Base-by-base conservation (phyloP, 305 asterid genomes). In the Fraxinus xanthoxyloides region DNA sequence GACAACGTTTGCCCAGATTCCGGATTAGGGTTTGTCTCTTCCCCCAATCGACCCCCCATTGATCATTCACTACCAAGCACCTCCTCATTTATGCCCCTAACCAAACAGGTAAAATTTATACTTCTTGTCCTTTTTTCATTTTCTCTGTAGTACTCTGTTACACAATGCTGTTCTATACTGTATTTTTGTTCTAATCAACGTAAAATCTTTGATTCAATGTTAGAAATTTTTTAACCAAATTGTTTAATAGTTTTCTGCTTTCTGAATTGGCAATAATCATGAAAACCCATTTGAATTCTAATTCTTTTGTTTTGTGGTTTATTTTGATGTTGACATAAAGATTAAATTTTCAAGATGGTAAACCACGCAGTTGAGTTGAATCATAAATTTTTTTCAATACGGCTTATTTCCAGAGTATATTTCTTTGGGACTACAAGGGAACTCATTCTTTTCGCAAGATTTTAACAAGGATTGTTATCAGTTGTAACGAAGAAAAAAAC, bases 11-110 rank as follows among this genome's bases (percentile, higher is more conserved):
- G 56, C 80, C 86, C 86, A 30, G 82, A 75, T 81, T 83, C 85
- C 77, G 81, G 88, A 79, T 24, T 85, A 83, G 88, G 90, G 88
- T 78, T 85, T 80, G 61, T 13, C 84, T 70, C 79, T 26, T 81
- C 26, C 59, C 59, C 90, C 90, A 87, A 87, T 85, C 90, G 87
- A 85, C 24, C 88, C 90, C 85, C 72, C 35, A 40, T 79, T 69
- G 21, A 72, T n/a, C 75, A 63, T 77, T 79, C 87, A 73, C 79
- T 80, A 72, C 87, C 79, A 77, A 80, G 79, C 70, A 73, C 78
- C 69, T 74, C 59, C 84, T 81, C 76, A 30, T 70, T 28, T 87
- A 77, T 54, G 30, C 87, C 43, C 88, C 80, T 46, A 87, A 75
- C 89, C 88, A 87, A 87, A 85, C 86, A 74, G 84, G 86, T 85